phyloP scores from a whole-genome alignment of 1,139 yeast genomes.

The Geotrichum phurueaensis region DNA sequence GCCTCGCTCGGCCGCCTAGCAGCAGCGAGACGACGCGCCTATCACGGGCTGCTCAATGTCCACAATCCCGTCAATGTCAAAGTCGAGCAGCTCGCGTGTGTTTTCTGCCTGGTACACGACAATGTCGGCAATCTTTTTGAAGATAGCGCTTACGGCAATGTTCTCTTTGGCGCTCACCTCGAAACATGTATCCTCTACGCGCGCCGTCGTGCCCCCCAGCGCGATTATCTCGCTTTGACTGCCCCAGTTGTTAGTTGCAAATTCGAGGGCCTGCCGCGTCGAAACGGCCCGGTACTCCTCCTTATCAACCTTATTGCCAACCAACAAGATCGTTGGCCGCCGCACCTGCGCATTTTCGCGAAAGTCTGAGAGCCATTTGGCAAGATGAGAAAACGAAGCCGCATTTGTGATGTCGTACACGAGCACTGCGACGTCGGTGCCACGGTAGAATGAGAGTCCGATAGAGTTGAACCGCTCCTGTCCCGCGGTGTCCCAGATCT shows the following conservation, averaged over 20 bases:
- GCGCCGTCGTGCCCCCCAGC: background rate
- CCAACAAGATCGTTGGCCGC: conserved; percentile 47
- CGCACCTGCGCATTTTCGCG: conserved; percentile 47
- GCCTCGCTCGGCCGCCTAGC: background rate
- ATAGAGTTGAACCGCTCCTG: conserved; percentile 59
- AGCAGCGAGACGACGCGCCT: conserved; percentile 6
- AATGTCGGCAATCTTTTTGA: conserved; percentile 20
- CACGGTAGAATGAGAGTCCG: conserved; percentile 54
- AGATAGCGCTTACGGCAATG: conserved; percentile 18
- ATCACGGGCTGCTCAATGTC: conserved; percentile 11
- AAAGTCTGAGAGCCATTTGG: conserved; percentile 50
- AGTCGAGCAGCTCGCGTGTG: conserved; percentile 12
- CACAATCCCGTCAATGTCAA: conserved; percentile 15
- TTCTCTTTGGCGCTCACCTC: conserved; percentile 24
- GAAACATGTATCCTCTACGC: conserved; percentile 15
- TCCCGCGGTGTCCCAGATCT: conserved; percentile 66
- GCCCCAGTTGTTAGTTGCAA: conserved; percentile 18
- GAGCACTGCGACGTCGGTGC: conserved; percentile 53
- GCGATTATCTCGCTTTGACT: conserved; percentile 8
- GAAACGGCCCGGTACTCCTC: conserved; percentile 21
- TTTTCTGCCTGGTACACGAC: conserved; percentile 9
- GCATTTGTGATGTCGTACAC: conserved; percentile 55
- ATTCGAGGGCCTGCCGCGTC: conserved; percentile 23
- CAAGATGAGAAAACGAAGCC: conserved; percentile 45
- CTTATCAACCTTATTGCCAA: conserved; percentile 51